Evolutionary conservation across 148 eudicot genomes (phyloP), one percentile per base, ranked within the genome.

Genomic region (Amaranthus palmeri): DNA sequence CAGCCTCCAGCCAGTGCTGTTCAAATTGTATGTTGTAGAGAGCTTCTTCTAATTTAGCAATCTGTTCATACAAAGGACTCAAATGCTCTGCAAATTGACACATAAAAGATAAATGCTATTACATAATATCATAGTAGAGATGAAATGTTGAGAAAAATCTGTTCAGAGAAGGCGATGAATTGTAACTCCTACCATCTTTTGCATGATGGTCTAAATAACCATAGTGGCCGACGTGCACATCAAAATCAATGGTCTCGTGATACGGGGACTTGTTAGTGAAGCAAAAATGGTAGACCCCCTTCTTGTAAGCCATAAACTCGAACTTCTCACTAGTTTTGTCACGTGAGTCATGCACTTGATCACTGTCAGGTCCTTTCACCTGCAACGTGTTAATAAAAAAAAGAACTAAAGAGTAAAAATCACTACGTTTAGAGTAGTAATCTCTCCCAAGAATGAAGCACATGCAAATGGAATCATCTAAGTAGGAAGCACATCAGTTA

Each of bases 1-100:
- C 88, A 54, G 97, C 97, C 81, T 87, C 89, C 57, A 92, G 70
- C 95, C 95, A 92, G 70, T 92, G 97, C 76, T 92, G 97, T 61
- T 92, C 97, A 72, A 89, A 89, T 54, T 92, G 95, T 71, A 92
- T 89, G 75, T 89, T 92, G 79, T 87, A 83, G 10, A 92, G 85
- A 70, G 92, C 90, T 72, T 87, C 95, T 79, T 89, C 92, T 62
- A 92, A 70, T 72, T 81, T 83, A 4, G 86, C 67, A n/a, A 92
- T 87, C 48, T 92, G 95, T 54, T 92, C 92, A 64, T 86, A 52
- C 80, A 92, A 60, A 10, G 97, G 97, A 54, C 76, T 66, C 64
- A 92, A 84, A 80, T 92, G 95, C 80, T 92, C 97, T 92, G 88
- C 75, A 57, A 1, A 67, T 56, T 40, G 44, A 66, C 17, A 76